phyloP scores from a whole-genome alignment of 2,329 filamentous ascomycete species.

The Ceratocystis harringtonii region DNA sequence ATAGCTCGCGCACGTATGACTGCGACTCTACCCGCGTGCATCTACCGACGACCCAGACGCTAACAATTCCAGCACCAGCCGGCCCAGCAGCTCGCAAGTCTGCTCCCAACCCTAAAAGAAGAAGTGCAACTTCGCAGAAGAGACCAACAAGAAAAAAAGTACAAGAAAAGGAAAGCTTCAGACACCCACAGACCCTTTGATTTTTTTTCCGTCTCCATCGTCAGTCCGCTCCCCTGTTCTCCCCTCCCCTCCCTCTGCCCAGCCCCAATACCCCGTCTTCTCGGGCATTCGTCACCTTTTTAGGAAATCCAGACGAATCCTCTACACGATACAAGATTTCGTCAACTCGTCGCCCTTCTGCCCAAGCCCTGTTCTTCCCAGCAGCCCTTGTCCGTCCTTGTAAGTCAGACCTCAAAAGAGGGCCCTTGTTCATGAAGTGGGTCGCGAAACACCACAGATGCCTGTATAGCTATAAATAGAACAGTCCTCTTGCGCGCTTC shows the following conservation, averaged over 20 bases:
- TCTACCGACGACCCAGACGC: background rate
- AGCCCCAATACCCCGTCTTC: background rate
- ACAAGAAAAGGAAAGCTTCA: background rate
- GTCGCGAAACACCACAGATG: too few species aligned
- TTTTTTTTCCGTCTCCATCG: background rate
- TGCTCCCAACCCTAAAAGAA: too few species aligned
- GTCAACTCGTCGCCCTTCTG: too few species aligned
- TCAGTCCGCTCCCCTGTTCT: background rate
- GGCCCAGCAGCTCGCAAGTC: too few species aligned
- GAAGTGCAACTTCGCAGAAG: too few species aligned
- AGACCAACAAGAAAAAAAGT: background rate
- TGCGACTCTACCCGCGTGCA: background rate
- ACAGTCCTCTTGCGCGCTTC: background rate
- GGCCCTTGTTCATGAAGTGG: background rate
- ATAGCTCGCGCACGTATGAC: background rate
- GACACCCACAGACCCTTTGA: background rate
- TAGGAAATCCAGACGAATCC: background rate
- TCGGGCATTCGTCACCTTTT: background rate
- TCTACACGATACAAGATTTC: background rate
- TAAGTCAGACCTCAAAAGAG: background rate
- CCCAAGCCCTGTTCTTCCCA: background rate
- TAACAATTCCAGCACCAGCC: background rate
- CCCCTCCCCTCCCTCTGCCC: background rate
- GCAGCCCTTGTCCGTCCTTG: background rate
- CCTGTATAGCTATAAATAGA: background rate